Evolutionary conservation across 805 yeast species (phyloP).

Genomic region (Yamadazyma endophytica): DNA sequence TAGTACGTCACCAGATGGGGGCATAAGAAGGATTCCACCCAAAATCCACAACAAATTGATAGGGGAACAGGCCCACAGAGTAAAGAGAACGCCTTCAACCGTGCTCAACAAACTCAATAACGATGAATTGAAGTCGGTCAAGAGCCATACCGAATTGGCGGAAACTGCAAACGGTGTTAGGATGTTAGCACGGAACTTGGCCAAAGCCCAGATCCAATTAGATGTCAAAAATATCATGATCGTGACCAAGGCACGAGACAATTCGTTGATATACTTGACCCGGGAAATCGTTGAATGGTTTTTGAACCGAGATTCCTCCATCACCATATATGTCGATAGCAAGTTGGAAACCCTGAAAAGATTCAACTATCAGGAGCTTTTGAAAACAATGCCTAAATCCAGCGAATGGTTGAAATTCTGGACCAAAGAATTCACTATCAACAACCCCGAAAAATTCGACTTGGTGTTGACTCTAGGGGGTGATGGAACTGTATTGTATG

Average conservation of each 20-base stretch:
- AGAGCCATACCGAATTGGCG: conserved; percentile 71
- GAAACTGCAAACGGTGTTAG: conserved; percentile 81
- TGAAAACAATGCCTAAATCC: conserved; percentile 44
- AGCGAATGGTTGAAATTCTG: conserved; percentile 56
- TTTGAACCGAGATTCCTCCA: conserved; percentile 33
- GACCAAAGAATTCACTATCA: conserved; percentile 54
- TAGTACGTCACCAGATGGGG: conserved; percentile 12
- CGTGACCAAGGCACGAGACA: conserved; percentile 88
- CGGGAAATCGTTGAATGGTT: conserved; percentile 81
- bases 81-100: conserved; percentile 15
- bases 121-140: conserved; percentile 50
- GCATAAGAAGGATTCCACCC: conserved; percentile 17
- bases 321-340: conserved; percentile 68
- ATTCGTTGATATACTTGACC: conserved; percentile 68
- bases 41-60: conserved; percentile 27
- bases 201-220: conserved; percentile 66
- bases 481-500: conserved; percentile 44
- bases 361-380: conserved; percentile 56
- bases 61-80: conserved; percentile 17
- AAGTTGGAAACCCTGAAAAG: conserved; percentile 57
- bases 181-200: conserved; percentile 64
- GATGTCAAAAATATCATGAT: conserved; percentile 70
- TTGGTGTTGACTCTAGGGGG: conserved; percentile 44
- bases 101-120: conserved; percentile 24
- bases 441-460: conserved; percentile 39